A percentile compares a stretch with the other conserved stretches of the same genome.
phyloP scores from a whole-genome alignment of 2,329 filamentous ascomycete species.

The Zymoseptoria crescenta region DNA sequence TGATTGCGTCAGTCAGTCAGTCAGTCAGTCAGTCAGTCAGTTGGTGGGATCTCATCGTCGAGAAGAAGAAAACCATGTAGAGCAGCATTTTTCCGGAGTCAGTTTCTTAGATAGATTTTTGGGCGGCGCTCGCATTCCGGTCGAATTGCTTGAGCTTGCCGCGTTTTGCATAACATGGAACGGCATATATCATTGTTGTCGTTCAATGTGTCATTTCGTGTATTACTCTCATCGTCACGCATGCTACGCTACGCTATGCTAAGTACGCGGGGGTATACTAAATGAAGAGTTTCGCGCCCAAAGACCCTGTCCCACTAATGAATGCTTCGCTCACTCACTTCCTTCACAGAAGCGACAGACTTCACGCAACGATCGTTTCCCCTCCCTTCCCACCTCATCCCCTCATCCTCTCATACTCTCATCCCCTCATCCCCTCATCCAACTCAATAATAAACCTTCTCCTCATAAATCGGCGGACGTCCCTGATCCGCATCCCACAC shows the following conservation, averaged over 20 bases:
- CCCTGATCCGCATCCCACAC: constrained; percentile 50
- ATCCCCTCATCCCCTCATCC: background rate
- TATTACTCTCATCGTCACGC: background rate
- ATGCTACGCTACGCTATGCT: background rate
- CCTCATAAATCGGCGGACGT: constrained; percentile 51
- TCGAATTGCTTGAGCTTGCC: background rate
- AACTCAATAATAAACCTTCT: constrained; percentile 46
- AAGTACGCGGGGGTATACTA: background rate
- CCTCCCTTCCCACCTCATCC: background rate
- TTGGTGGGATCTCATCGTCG: no score
- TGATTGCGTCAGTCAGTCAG: no score
- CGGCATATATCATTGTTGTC: no score
- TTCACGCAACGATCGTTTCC: background rate
- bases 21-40: no score
- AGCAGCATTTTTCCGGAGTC: no score
- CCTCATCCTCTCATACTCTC: background rate
- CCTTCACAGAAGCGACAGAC: background rate
- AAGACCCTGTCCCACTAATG: background rate
- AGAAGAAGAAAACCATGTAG: no score
- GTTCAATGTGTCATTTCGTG: background rate
- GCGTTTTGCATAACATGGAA: background rate
- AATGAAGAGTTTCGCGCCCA: background rate
- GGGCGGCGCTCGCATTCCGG: background rate
- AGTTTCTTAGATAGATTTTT: no score
- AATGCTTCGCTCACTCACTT: background rate